A percentile compares a stretch with the other conserved stretches of the same genome.
Conservation (phyloP, 2,329 filamentous ascomycete genomes). For the Sporothrix schenckii region DNA sequence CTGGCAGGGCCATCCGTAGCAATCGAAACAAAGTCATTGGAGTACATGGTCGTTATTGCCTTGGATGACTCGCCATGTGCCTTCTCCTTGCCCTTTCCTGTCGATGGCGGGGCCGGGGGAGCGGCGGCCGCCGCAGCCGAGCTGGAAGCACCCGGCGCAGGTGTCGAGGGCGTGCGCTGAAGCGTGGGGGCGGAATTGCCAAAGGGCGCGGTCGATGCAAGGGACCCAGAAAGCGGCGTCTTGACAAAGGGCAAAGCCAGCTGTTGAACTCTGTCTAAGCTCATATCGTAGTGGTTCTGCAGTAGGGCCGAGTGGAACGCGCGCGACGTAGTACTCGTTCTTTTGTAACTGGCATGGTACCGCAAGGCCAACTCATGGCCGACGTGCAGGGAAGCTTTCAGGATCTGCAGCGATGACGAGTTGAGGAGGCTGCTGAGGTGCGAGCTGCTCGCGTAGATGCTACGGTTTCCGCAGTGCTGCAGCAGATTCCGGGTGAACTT, state of each 20-base stretch:
- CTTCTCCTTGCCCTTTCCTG: slow-evolving; percentile 76
- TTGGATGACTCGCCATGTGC: slow-evolving; percentile 46
- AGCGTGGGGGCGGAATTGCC: slow-evolving; percentile 12
- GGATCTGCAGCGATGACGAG: slow-evolving; percentile 76
- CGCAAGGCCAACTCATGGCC: slow-evolving; percentile 85
- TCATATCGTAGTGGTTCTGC: slow-evolving; percentile 80
- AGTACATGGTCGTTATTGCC: slow-evolving; percentile 64
- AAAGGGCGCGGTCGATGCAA: slow-evolving; percentile 41
- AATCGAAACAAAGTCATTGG: slow-evolving; percentile 81
- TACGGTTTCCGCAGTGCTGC: slow-evolving; percentile 94
- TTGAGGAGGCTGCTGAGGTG: slow-evolving; percentile 88
- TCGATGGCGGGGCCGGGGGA: slow-evolving; percentile 48
- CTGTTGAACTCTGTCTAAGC: slow-evolving; percentile 79
- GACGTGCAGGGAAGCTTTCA: slow-evolving; percentile 77
- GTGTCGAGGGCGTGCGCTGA: slow-evolving; percentile 23
- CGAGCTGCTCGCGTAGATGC: slow-evolving; percentile 90
- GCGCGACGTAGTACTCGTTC: slow-evolving; percentile 65
- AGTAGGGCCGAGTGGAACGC: slow-evolving; percentile 73
- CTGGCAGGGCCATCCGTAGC: slow-evolving; percentile 54
- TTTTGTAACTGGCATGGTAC: slow-evolving; percentile 86
- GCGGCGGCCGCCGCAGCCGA: slow-evolving; percentile 51
- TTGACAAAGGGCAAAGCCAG: slow-evolving; percentile 82
- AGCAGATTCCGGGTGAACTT: slow-evolving; percentile 84
- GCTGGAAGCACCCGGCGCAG: slow-evolving; percentile 23
- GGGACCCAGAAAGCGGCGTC: slow-evolving; percentile 59